Base-by-base conservation (phyloP, 306 rosid genomes). In the Cyamopsis tetragonoloba region DNA sequence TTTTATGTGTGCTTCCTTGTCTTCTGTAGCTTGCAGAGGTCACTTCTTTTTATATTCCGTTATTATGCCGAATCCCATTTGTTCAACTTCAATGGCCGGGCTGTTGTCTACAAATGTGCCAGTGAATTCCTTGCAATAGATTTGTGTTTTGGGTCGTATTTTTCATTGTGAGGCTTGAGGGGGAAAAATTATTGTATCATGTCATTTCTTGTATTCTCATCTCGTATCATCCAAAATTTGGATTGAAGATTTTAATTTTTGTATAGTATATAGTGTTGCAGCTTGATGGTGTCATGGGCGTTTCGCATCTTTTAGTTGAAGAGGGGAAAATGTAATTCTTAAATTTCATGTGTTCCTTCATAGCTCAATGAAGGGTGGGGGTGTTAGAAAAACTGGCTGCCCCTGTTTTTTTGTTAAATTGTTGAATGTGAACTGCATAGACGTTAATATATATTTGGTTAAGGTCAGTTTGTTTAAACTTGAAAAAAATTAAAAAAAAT, bases 121-220 rank as follows among this genome's bases (percentile, higher is more conserved):
- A 34, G 71, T 44, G 75, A 73, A 54, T 70, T 71, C 68, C 61
- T 78, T 74, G 34, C 69, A 54, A 56, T 70, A 62, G 72, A 74
- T 69, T 70, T 22, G 58, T 70, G 72, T 64, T 85, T 63, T 74
- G 71, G 73, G 76, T 76, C 84, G 74, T 68, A 54, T 46, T 75
- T 60, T 60, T 75, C 42, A 61, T 59, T 71, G 22, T 8, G 70
- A 30, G 51, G 84, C 55, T 70, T 76, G 81, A 62, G 71, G 77
- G 49, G 7, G 18, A 38, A 30, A 55, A 14, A 5, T 49, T 58
- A 65, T 7, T 42, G 77, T 44, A 30, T 27, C 41, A 18, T 73
- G 26, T 32, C 42, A 6, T 32, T 34, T 54, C 38, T 62, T 62
- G 59, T 32, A 60, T 37, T 61, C 35, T 59, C 66, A 31, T 61